These are phyloP conservation scores for Conringia planisiliqua DNA, from an alignment of 345 rosid genomes.

Conservation along the genomic window DNA sequence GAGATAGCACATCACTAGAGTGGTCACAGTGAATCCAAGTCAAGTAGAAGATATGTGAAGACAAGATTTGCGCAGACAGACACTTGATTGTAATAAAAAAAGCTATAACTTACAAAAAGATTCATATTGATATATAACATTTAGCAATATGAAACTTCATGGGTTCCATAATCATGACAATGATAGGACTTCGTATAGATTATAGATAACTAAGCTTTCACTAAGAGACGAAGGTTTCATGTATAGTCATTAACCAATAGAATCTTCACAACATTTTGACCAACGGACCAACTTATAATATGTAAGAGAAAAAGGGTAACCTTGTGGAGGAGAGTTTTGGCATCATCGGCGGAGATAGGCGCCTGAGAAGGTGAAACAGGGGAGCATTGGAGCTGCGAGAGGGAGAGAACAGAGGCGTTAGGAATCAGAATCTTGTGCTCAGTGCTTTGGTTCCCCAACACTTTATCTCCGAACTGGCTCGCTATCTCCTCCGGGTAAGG, in stretches of 20 bases:
- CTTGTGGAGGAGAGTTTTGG: constrained; percentile 62
- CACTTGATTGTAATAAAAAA: not conserved
- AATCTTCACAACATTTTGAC: not conserved
- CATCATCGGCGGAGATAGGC: constrained; percentile 65
- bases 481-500: constrained; percentile 60
- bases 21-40: not conserved
- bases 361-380: constrained; percentile 60
- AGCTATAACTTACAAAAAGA: not conserved
- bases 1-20: not conserved
- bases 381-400: constrained; percentile 56
- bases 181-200: not conserved
- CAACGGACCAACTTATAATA: not conserved
- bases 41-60: not conserved
- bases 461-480: constrained; percentile 78
- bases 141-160: not conserved
- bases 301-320: constrained; percentile 25
- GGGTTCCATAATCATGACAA: not conserved
- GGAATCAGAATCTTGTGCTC: constrained; percentile 94
- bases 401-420: constrained; percentile 63
- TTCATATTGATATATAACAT: not conserved
- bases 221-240: not conserved
- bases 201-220: not conserved
- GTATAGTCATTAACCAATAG: not conserved
- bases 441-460: constrained; percentile 56
- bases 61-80: not conserved